Evolutionary conservation across 805 yeast species (phyloP).

Genomic region (Yarrowia porcina): DNA sequence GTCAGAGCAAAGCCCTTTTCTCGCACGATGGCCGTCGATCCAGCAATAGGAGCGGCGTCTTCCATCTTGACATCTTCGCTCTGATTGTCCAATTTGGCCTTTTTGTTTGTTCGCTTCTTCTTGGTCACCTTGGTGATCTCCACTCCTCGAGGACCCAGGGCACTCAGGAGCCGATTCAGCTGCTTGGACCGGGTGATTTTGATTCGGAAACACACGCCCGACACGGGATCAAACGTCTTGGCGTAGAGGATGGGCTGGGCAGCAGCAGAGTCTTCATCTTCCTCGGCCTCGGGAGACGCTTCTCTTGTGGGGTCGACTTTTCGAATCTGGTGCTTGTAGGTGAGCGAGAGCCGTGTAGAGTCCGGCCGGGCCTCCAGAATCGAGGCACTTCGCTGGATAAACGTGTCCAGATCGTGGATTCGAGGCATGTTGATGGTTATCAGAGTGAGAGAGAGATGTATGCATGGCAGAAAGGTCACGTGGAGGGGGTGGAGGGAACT

Average conservation of each 20-base stretch:
- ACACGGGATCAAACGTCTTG: slow-evolving; percentile 62
- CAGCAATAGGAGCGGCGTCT: neutral
- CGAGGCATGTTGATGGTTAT: slow-evolving; percentile 12
- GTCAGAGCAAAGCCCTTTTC: slow-evolving; percentile 20
- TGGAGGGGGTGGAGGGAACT: neutral
- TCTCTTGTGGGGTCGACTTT: neutral
- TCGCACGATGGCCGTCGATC: slow-evolving; percentile 1
- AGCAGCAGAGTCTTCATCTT: slow-evolving; percentile 26
- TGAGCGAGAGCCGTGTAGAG: slow-evolving; percentile 34
- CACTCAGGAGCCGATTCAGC: slow-evolving; percentile 65
- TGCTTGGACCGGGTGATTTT: slow-evolving; percentile 65
- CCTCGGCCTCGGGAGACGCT: neutral
- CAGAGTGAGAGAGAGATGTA: neutral
- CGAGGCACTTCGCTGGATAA: slow-evolving; percentile 42
- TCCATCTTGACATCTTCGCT: slow-evolving; percentile 9
- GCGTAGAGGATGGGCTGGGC: slow-evolving; percentile 44
- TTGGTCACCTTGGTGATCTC: slow-evolving; percentile 25
- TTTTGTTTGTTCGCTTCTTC: neutral
- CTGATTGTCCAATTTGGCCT: neutral
- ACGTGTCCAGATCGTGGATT: slow-evolving; percentile 38
- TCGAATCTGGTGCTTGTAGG: slow-evolving; percentile 37
- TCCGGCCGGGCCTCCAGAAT: slow-evolving; percentile 45
- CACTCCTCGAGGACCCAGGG: slow-evolving; percentile 52
- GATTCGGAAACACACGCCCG: slow-evolving; percentile 59
- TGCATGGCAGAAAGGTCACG: neutral